These are phyloP conservation scores for Macrolepiota albuminosa DNA, from an alignment of 768 basidiomycete species.

Conservation along the genomic window DNA sequence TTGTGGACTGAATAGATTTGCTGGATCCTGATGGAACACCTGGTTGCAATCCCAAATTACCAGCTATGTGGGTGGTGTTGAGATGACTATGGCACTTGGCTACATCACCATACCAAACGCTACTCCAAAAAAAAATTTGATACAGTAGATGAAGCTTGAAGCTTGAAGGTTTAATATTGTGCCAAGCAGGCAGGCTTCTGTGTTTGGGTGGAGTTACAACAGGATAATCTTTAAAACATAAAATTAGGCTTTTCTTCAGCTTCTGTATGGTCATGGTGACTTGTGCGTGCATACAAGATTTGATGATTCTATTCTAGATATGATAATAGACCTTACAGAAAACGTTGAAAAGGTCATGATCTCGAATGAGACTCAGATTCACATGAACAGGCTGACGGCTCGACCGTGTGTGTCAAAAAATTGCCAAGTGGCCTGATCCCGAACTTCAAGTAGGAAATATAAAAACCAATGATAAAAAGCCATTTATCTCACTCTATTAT, in stretches of 20 bases:
- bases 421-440: constrained; percentile 34
- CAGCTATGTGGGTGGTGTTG: no score
- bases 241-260: background rate
- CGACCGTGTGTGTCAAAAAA: constrained; percentile 25
- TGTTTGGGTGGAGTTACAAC: background rate
- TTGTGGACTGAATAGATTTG: no score
- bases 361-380: background rate
- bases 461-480: constrained; percentile 20
- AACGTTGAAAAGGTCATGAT: background rate
- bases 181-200: background rate
- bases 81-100: no score
- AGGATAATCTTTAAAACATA: background rate
- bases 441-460: constrained; percentile 17
- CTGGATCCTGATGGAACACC: no score
- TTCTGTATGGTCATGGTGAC: background rate
- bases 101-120: no score
- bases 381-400: background rate
- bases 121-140: no score
- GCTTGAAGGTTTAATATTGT: background rate
- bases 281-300: background rate
- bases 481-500: background rate
- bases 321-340: background rate
- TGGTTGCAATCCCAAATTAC: no score
- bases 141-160: no score
- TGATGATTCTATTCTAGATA: background rate